Percentiles rank a stretch among this genome's conserved stretches.
Conservation (phyloP, 2,329 filamentous ascomycete genomes). For the Diaporthe eres region DNA sequence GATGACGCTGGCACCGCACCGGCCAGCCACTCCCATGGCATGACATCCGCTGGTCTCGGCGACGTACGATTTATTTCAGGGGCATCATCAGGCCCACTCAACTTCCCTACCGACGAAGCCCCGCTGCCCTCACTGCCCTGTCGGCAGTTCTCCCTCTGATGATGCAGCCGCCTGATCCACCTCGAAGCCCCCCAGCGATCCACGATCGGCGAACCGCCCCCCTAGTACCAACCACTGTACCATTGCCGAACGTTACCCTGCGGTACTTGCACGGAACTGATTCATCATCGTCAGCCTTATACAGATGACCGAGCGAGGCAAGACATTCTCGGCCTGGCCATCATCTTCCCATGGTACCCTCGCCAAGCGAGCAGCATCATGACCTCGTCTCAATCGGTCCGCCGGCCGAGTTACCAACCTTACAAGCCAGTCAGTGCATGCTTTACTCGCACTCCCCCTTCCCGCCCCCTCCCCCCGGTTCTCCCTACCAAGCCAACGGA, state of each 20-base stretch:
- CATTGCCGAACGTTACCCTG: conserved; percentile 40
- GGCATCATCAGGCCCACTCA: conserved; percentile 28
- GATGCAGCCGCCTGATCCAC: conserved; percentile 38
- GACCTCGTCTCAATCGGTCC: conserved; percentile 23
- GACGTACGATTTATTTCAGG: conserved; percentile 39
- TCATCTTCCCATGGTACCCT: conserved; percentile 23
- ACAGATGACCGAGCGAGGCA: conserved; percentile 34
- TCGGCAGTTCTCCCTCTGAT: conserved; percentile 36
- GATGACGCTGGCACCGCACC: background rate
- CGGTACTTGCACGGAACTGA: conserved; percentile 34
- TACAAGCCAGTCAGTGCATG: background rate
- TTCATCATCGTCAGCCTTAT: conserved; percentile 40
- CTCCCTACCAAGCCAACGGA: conserved; percentile 3
- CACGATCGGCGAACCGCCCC: conserved; percentile 34
- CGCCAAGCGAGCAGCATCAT: conserved; percentile 11
- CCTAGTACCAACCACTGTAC: conserved; percentile 30
- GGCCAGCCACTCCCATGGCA: conserved; percentile 17
- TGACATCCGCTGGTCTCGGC: conserved; percentile 33
- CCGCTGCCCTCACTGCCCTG: conserved; percentile 32
- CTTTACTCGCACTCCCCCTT: conserved; percentile 16
- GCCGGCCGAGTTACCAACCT: conserved; percentile 14
- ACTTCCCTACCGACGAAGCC: conserved; percentile 30
- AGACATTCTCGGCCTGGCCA: conserved; percentile 32
- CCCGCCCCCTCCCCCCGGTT: background rate
- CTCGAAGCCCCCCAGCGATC: conserved; percentile 17